Conservation (phyloP, 2,329 filamentous ascomycete species). For the Alternaria sp. region DNA sequence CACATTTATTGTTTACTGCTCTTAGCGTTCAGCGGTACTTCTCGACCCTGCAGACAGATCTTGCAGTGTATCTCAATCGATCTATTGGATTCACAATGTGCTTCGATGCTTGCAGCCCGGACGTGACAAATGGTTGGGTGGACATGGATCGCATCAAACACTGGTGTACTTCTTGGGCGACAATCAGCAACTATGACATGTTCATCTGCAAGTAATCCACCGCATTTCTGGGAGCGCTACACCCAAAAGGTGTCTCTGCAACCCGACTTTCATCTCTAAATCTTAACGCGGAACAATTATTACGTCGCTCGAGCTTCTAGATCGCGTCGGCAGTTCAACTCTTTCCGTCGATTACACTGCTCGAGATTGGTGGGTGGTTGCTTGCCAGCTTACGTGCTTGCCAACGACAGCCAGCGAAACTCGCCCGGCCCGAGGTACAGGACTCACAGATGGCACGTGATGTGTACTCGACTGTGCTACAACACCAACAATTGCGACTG, state of each 20-base stretch:
- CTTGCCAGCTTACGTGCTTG: not conserved
- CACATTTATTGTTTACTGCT: not conserved
- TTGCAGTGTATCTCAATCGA: not conserved
- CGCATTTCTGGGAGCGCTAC: not conserved
- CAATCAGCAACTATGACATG: not conserved
- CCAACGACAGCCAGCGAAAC: not conserved
- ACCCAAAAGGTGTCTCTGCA: not conserved
- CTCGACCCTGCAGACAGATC: not conserved
- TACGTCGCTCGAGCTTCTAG: not conserved
- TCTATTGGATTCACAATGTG: not conserved
- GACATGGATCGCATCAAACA: conserved; percentile 1
- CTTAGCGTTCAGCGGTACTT: not conserved
- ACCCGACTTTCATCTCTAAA: not conserved
- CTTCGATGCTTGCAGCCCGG: not conserved
- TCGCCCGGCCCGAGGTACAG: not conserved
- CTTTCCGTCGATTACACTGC: not conserved
- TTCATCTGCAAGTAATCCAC: not conserved
- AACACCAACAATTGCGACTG: not conserved
- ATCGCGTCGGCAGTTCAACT: not conserved
- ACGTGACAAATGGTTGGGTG: not conserved
- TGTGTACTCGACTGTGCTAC: not conserved
- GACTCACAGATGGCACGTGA: not conserved
- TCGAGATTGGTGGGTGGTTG: not conserved
- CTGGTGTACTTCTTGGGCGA: not conserved
- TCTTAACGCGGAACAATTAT: not conserved